phyloP scores from a whole-genome alignment of 2,329 filamentous ascomycete genomes.

The Pestalotiopsis sp. region DNA sequence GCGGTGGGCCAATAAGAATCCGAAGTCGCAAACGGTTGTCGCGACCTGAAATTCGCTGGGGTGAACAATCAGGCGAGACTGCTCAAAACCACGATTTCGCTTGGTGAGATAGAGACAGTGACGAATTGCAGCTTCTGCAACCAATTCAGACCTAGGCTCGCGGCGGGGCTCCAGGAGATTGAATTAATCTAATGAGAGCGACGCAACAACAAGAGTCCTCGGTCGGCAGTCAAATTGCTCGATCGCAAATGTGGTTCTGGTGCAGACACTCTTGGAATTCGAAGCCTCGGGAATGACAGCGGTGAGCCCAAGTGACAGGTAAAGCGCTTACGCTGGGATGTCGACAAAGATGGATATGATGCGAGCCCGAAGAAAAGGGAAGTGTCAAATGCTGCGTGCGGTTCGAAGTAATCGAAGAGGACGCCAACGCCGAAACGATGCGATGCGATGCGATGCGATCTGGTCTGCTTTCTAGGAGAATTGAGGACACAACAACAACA shows the following conservation, averaged over 20 bases:
- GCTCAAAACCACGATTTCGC: neutral
- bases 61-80: neutral
- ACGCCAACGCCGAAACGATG: constrained; percentile 22
- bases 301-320: neutral
- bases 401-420: constrained; percentile 22
- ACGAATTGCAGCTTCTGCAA: constrained; percentile 11
- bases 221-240: neutral
- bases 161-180: constrained; percentile 6
- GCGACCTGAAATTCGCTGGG: neutral
- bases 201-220: neutral
- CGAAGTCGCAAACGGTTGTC: constrained; percentile 9
- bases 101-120: neutral
- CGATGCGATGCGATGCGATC: constrained; percentile 6
- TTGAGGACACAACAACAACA: constrained; percentile 12
- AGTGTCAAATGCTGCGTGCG: constrained; percentile 16
- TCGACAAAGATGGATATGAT: neutral
- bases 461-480: constrained; percentile 21
- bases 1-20: constrained; percentile 7
- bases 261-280: neutral
- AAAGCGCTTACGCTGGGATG: neutral
- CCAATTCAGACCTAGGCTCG: neutral
- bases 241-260: neutral
- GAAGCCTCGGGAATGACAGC: neutral
- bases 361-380: neutral
- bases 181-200: neutral